Base-by-base conservation (phyloP, 192 early-diverging fungal species). In the Funneliformis geosporum region DNA sequence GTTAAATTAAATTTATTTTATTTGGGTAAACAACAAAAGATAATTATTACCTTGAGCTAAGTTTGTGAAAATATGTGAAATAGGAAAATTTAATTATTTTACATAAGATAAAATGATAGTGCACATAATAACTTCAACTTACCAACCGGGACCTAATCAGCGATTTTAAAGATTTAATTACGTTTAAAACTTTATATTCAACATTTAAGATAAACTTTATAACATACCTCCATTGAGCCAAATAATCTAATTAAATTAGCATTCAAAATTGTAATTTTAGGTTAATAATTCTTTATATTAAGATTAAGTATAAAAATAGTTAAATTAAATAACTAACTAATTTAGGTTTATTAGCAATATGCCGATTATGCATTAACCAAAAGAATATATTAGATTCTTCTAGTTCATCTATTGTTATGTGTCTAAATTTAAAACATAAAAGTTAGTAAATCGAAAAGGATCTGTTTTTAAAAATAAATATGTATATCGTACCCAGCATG, bases 191-290 rank as follows among this genome's bases (percentile, higher is more conserved):
- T 25, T 28, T 16, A 11, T 12, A 67, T 46, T 25, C 38, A 67
- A 64, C 28, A 28, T 68, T 40, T 33, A 55, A 42, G 39, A 3
- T 61, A 59, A 40, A 68, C 44, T 38, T 60, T 9, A 7, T 11
- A 46, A 23, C 16, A 27, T 84, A 82, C 90, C 90, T 74, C 90
- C 90, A 73, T 91, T 91, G 18, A 91, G 76, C 90, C 90, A 91
- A 27, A 91, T 88, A 33, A 90, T 79, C 89, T 90, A 40, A 8
- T n/a, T 21, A 18, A 18, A 21, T n/a, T 40, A 2, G 18, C 2
- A 42, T n/a, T 42, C 21, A 47, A 71, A n/a, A 16, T 14, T 10
- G 3, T 47, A 21, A 21, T 27, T n/a, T 23, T 66, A 27, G n/a
- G 43, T 43, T 42, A 62, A 62, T 38, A 43, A 76, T 44, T 76